A percentile compares a stretch with the other conserved stretches of the same genome.
Conservation (phyloP, 2,329 filamentous ascomycete genomes). For the Colletotrichum cereale region DNA sequence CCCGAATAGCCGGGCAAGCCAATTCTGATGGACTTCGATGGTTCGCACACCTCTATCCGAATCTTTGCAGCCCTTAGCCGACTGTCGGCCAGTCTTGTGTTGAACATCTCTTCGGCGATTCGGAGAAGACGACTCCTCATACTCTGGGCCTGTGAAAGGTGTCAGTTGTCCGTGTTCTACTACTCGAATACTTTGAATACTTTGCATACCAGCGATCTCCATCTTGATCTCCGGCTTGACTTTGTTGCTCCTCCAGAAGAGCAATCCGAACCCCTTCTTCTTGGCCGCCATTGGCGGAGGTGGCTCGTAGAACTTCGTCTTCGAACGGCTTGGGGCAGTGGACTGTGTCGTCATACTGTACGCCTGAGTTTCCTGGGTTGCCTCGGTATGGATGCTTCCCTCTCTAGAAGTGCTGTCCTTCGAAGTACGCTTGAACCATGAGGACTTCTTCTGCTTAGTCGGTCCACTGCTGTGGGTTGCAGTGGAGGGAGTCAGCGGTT, state of each 20-base stretch:
- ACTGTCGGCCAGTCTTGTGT: constrained; percentile 37
- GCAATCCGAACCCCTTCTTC: constrained; percentile 65
- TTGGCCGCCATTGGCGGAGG: constrained; percentile 41
- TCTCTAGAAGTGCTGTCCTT: constrained; percentile 50
- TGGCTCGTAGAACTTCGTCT: constrained; percentile 9
- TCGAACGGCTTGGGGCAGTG: constrained; percentile 36
- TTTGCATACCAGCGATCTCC: constrained; percentile 59
- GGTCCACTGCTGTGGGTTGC: constrained; percentile 38
- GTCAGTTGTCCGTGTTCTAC: constrained; percentile 37
- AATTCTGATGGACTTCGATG: constrained; percentile 81
- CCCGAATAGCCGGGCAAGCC: constrained; percentile 89
- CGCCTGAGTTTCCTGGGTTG: constrained; percentile 32
- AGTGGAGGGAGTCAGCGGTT: constrained; percentile 41
- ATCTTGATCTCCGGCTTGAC: constrained; percentile 56
- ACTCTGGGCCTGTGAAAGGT: constrained; percentile 47
- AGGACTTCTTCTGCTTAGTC: constrained; percentile 59
- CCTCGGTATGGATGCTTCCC: constrained; percentile 36
- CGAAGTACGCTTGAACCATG: constrained; percentile 65
- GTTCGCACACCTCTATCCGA: constrained; percentile 59
- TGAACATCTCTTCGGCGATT: constrained; percentile 44
- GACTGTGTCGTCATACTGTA: constrained; percentile 38
- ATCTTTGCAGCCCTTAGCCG: constrained; percentile 49
- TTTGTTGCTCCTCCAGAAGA: constrained; percentile 68
- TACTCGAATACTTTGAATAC: neutral
- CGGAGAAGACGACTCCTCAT: constrained; percentile 47